phyloP scores from a whole-genome alignment of 345 rosid species.

The Sisymbrium altissimum region DNA sequence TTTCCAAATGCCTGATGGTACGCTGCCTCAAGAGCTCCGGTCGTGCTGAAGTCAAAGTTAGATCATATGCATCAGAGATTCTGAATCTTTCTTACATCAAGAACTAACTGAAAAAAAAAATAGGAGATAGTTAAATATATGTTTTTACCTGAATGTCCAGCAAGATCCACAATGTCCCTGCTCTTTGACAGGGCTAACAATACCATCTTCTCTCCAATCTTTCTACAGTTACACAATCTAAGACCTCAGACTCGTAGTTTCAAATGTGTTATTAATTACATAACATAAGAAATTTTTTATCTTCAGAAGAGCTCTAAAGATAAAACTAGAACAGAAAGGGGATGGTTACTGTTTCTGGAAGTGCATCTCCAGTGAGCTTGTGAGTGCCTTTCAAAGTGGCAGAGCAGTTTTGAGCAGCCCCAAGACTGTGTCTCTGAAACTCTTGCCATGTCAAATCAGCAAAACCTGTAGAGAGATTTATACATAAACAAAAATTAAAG shows the following conservation, averaged over 20 bases:
- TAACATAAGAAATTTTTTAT: neutral
- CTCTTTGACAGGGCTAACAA: constrained; percentile 85
- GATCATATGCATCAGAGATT: constrained; percentile 2
- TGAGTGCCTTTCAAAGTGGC: constrained; percentile 77
- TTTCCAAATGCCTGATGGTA: constrained; percentile 85
- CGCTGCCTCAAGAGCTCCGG: constrained; percentile 96
- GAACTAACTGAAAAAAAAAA: no score
- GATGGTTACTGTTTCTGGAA: constrained; percentile 51
- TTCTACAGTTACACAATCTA: constrained; percentile 37
- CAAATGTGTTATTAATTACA: neutral
- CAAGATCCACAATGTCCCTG: constrained; percentile 98
- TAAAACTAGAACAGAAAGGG: neutral
- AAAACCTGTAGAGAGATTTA: constrained; percentile 44
- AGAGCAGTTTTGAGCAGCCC: constrained; percentile 92
- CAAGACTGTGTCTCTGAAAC: constrained; percentile 68
- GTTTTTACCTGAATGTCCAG: constrained; percentile 86
- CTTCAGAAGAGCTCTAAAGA: neutral
- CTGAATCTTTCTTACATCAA: no score
- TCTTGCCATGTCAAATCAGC: constrained; percentile 90
- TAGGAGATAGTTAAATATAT: neutral
- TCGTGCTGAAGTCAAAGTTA: constrained; percentile 47
- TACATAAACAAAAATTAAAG: neutral
- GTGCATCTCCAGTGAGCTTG: constrained; percentile 49
- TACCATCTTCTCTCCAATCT: constrained; percentile 86
- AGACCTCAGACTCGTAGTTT: neutral